Percentiles rank a stretch among this genome's conserved stretches.
phyloP scores from a whole-genome alignment of 805 yeast genomes.

The Wickerhamomyces tratensis region DNA sequence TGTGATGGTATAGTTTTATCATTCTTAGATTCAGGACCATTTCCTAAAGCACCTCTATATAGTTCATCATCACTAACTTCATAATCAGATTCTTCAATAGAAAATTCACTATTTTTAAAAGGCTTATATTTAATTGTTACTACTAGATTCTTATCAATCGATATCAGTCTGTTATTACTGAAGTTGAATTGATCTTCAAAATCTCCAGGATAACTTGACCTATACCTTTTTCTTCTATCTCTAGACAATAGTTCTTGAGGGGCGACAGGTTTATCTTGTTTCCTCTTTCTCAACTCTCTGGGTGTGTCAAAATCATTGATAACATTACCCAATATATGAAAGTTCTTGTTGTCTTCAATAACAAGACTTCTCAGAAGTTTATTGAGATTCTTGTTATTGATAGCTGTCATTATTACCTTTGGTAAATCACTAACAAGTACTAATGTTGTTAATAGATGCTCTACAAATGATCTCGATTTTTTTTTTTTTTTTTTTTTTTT shows the following conservation, averaged over 20 bases:
- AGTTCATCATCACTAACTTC: slow-evolving; percentile 35
- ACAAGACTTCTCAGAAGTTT: slow-evolving; percentile 11
- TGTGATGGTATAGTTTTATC: slow-evolving; percentile 49
- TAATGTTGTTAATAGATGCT: too few species aligned
- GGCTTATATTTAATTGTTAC: slow-evolving; percentile 3
- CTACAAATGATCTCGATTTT: too few species aligned
- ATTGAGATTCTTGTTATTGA: not conserved
- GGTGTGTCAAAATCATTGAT: slow-evolving; percentile 1
- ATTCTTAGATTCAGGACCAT: slow-evolving; percentile 50
- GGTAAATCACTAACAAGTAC: too few species aligned
- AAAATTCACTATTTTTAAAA: slow-evolving; percentile 16
- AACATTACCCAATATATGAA: slow-evolving; percentile 7
- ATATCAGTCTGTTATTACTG: too few species aligned
- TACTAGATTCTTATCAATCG: not conserved
- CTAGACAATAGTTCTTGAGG: slow-evolving; percentile 6
- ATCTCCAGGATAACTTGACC: slow-evolving; percentile 4
- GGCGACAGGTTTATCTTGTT: slow-evolving; percentile 19
- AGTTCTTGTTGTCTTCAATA: slow-evolving; percentile 18
- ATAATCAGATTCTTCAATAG: slow-evolving; percentile 10
- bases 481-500: too few species aligned
- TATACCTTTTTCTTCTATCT: slow-evolving; percentile 14
- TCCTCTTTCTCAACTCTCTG: slow-evolving; percentile 5
- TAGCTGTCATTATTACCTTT: too few species aligned
- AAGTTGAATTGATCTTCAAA: not conserved
- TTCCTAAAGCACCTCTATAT: slow-evolving; percentile 48